These are phyloP conservation scores for Aspergillus sp. DNA, from an alignment of 2,329 filamentous ascomycete genomes.

Conservation along the genomic window DNA sequence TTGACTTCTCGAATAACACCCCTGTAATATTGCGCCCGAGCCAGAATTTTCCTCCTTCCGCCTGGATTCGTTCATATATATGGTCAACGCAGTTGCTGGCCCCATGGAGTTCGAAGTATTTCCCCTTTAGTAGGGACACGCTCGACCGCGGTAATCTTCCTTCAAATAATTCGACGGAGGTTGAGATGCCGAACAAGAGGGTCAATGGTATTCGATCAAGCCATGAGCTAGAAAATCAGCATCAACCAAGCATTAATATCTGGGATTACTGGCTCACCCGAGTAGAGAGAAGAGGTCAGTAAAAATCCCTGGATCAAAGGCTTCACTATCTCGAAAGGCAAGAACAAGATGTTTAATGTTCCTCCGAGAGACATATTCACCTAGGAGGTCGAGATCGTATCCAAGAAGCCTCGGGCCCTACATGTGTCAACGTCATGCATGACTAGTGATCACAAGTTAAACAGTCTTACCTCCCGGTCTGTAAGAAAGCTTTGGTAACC, in stretches of 20 bases:
- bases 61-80: slow-evolving; percentile 42
- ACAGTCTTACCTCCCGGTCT: slow-evolving; percentile 37
- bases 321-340: slow-evolving; percentile 48
- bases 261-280: slow-evolving; percentile 39
- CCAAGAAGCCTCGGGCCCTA: slow-evolving; percentile 44
- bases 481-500: slow-evolving; percentile 40
- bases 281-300: slow-evolving; percentile 47
- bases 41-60: slow-evolving; percentile 43
- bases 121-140: slow-evolving; percentile 53
- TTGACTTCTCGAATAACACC: slow-evolving; percentile 56
- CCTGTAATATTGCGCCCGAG: slow-evolving; percentile 55
- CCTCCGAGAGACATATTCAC: slow-evolving; percentile 42
- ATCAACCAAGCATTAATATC: slow-evolving; percentile 16
- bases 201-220: slow-evolving; percentile 61
- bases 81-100: slow-evolving; percentile 48
- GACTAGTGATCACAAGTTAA: not conserved
- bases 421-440: not conserved
- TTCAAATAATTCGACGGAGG: slow-evolving; percentile 62
- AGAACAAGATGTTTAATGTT: slow-evolving; percentile 41
- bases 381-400: slow-evolving; percentile 48
- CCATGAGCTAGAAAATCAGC: slow-evolving; percentile 52
- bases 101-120: slow-evolving; percentile 54
- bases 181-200: slow-evolving; percentile 61
- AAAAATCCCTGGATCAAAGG: slow-evolving; percentile 46
- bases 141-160: slow-evolving; percentile 55